Evolutionary conservation across 352 stramenopile species (phyloP), one percentile per base, ranked within the genome.

Genomic region (Globisporangium perplexum): DNA sequence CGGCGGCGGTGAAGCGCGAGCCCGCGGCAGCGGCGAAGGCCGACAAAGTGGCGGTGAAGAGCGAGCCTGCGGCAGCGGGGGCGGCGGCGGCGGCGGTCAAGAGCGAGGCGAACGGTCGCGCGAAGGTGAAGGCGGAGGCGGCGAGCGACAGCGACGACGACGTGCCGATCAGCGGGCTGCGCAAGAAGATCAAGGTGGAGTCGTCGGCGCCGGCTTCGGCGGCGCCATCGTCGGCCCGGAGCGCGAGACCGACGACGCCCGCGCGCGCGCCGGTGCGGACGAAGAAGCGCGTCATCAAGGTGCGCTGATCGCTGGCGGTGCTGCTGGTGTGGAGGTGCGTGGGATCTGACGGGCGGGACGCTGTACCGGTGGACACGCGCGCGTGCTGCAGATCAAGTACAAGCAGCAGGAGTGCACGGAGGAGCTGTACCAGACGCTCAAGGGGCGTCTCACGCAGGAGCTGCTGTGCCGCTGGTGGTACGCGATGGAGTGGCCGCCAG

Each of bases 381-480:
- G 31, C 38, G 10, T 2, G 26, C 26, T 5, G 26, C 36, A 84
- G 71, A 90, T 92, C 68, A 88, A 86, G 55, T 89, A 86, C 54
- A 87, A 88, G 43, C 83, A 94, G 60, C 81, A 94, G 51, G 83
- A 90, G 58, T 89, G 74, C 59, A 87, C 83, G 24, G 83, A 94
- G 55, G 68, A 88, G 48, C 65, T 94, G 22, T 94, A 94, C 50
- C 60, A 85, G 47, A 78, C 83, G 47, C 66, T 90, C 18, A 94
- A 94, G 63, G 83, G 83, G 0, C 68, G 66, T 44, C 47, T 94
- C 12, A 78, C 71, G 14, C 83, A 94, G 57, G 76, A 92, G 58
- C 59, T 94, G 47, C 58, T 94, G 43, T 94, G 83, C 64, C 77
- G 83, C 22, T 94, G 83, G 83, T 94, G 83, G 83, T 94, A 94